Percentiles rank a stretch among this genome's conserved stretches.
Evolutionary conservation across 345 rosid genomes (phyloP).

Genomic region (Barbarea vulgaris): DNA sequence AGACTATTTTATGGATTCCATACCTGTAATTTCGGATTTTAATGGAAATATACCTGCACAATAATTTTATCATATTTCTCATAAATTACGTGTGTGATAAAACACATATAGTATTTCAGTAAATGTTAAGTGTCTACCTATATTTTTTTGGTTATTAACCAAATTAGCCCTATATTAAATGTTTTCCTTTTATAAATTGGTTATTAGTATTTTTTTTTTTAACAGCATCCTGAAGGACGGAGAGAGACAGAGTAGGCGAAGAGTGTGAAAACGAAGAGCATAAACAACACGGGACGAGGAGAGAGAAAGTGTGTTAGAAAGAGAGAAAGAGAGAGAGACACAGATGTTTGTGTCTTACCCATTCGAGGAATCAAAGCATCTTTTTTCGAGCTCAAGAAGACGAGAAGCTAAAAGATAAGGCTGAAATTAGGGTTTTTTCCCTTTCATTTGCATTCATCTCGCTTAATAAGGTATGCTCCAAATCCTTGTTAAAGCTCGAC

Average conservation of each 20-base stretch:
- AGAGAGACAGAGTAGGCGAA: constrained; percentile 34
- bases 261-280: constrained; percentile 48
- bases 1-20: not conserved
- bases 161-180: constrained; percentile 6
- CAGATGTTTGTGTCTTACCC: constrained; percentile 40
- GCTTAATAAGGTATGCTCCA: constrained; percentile 41
- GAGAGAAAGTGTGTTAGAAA: constrained; percentile 35
- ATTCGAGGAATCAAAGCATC: constrained; percentile 69
- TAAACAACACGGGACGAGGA: constrained; percentile 43
- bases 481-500: constrained; percentile 25
- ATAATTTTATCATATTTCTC: not conserved
- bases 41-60: not conserved
- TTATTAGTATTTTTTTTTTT: not conserved
- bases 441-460: constrained; percentile 23
- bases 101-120: not conserved
- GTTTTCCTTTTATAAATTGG: not conserved
- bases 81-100: not conserved
- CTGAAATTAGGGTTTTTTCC: constrained; percentile 41
- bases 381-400: constrained; percentile 45
- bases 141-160: not conserved
- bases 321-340: constrained; percentile 30
- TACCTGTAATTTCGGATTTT: not conserved
- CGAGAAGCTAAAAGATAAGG: constrained; percentile 29
- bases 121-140: constrained; percentile 15
- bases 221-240: constrained; percentile 44